Evolutionary conservation across 2,329 filamentous ascomycete genomes (phyloP).

Genomic region (Lachnellula arida): DNA sequence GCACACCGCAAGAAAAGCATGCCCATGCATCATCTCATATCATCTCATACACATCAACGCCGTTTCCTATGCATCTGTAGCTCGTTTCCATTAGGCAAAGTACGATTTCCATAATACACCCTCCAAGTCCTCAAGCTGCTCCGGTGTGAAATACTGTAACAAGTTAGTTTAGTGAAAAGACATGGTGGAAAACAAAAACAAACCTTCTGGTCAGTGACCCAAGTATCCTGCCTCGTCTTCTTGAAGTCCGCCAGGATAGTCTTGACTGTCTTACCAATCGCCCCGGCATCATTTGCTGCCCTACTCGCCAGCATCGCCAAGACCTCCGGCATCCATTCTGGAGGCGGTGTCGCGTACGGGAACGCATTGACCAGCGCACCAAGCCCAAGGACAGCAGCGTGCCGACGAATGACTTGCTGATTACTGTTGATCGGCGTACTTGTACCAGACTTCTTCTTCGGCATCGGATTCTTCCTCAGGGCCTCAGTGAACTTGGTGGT

Average conservation of each 20-base stretch:
- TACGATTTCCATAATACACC: conserved; percentile 99
- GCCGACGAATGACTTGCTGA: conserved; percentile 73
- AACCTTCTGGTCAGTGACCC: conserved; percentile 97
- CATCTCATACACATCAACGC: not conserved
- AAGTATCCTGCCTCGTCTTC: conserved; percentile 98
- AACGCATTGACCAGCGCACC: conserved; percentile 92
- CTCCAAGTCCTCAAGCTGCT: conserved; percentile 91
- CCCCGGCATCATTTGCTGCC: conserved; percentile 82
- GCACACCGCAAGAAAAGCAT: too few species aligned
- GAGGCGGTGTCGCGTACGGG: conserved; percentile 90
- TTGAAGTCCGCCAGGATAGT: conserved; percentile 94
- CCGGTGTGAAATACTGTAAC: conserved; percentile 71
- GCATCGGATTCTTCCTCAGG: conserved; percentile 80
- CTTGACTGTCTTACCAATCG: conserved; percentile 95
- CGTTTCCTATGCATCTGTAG: not conserved
- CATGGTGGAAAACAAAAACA: conserved; percentile 31
- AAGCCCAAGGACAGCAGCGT: conserved; percentile 87
- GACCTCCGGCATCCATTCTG: conserved; percentile 89
- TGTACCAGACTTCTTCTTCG: conserved; percentile 64
- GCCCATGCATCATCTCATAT: too few species aligned
- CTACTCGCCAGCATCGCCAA: conserved; percentile 78
- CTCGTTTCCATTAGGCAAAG: conserved; percentile 52
- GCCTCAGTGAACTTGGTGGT: conserved; percentile 74
- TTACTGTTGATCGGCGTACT: conserved; percentile 68
- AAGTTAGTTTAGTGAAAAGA: conserved; percentile 15